A percentile compares a stretch with the other conserved stretches of the same genome.
phyloP scores from a whole-genome alignment of 1,139 yeast species.

The Barnettozyma hawaiiensis region DNA sequence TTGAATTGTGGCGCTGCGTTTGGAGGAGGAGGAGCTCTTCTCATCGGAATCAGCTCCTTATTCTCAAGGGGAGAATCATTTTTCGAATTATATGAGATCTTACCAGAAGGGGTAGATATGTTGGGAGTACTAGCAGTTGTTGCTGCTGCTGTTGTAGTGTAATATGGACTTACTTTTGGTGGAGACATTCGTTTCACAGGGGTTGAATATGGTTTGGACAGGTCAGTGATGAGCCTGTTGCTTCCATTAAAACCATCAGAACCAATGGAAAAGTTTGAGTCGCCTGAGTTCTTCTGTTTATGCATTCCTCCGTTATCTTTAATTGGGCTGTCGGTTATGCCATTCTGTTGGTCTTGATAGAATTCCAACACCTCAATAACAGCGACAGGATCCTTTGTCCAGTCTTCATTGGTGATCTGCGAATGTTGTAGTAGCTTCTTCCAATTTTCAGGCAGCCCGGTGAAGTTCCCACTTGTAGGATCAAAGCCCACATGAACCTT shows the following conservation, averaged over 20 bases:
- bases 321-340: slow-evolving; percentile 41
- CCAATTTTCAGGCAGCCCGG: slow-evolving; percentile 80
- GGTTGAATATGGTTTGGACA: slow-evolving; percentile 25
- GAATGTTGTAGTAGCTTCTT: slow-evolving; percentile 68
- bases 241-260: slow-evolving; percentile 8
- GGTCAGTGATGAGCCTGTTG: slow-evolving; percentile 20
- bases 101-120: background rate
- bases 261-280: slow-evolving; percentile 18
- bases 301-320: slow-evolving; percentile 13
- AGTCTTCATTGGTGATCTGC: slow-evolving; percentile 74
- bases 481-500: slow-evolving; percentile 60
- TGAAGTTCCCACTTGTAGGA: slow-evolving; percentile 68
- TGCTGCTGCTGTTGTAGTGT: no score
- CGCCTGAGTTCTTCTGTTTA: slow-evolving; percentile 21
- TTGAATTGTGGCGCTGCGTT: slow-evolving; percentile 13
- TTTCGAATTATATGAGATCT: slow-evolving; percentile 1
- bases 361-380: slow-evolving; percentile 91
- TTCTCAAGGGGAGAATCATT: background rate
- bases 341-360: slow-evolving; percentile 42
- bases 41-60: slow-evolving; percentile 35
- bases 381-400: slow-evolving; percentile 80
- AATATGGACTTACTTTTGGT: slow-evolving; percentile 25
- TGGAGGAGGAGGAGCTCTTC: slow-evolving; percentile 46
- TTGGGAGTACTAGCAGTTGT: background rate
- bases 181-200: slow-evolving; percentile 23